These are phyloP conservation scores for Halophytophthora polymorphica DNA, from an alignment of 352 stramenopile species.

Conservation along the genomic window DNA sequence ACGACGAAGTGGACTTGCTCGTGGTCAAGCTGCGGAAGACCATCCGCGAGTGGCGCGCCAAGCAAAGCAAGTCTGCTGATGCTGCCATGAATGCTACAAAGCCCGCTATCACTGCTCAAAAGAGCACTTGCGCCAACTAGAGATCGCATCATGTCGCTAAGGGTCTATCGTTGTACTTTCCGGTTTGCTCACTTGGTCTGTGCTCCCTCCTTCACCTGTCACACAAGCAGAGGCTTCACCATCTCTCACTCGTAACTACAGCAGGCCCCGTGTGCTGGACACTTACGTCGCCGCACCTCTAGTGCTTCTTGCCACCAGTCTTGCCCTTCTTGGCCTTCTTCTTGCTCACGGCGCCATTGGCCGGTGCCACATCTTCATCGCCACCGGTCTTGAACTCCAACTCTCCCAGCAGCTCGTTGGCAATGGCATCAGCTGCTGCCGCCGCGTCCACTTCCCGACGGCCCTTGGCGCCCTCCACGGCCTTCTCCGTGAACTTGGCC, in stretches of 20 bases:
- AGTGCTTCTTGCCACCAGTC: conserved; percentile 70
- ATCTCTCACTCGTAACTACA: not conserved
- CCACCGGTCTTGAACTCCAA: conserved; percentile 59
- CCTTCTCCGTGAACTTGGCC: conserved; percentile 83
- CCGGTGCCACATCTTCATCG: conserved; percentile 15
- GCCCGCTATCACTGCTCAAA: not conserved
- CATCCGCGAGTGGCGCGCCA: conserved; percentile 81
- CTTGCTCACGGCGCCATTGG: conserved; percentile 34
- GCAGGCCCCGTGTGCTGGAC: not conserved
- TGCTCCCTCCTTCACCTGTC: not conserved
- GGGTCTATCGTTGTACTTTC: conserved; percentile 25
- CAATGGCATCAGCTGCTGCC: conserved; percentile 70
- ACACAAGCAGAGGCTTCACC: not conserved
- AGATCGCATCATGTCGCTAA: conserved; percentile 21
- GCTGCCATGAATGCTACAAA: conserved; percentile 2
- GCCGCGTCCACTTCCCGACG: conserved; percentile 75
- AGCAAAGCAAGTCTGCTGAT: conserved; percentile 18
- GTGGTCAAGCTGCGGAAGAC: conserved; percentile 90
- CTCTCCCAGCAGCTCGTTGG: conserved; percentile 71
- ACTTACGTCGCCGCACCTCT: conserved; percentile 8
- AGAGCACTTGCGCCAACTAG: conserved; percentile 7
- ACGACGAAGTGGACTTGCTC: conserved; percentile 92
- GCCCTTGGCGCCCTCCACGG: conserved; percentile 83
- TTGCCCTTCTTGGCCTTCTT: conserved; percentile 74
- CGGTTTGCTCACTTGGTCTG: conserved; percentile 9